Base-by-base conservation (phyloP, 139 green algal species). In the Chlamydomonas sp. region DNA sequence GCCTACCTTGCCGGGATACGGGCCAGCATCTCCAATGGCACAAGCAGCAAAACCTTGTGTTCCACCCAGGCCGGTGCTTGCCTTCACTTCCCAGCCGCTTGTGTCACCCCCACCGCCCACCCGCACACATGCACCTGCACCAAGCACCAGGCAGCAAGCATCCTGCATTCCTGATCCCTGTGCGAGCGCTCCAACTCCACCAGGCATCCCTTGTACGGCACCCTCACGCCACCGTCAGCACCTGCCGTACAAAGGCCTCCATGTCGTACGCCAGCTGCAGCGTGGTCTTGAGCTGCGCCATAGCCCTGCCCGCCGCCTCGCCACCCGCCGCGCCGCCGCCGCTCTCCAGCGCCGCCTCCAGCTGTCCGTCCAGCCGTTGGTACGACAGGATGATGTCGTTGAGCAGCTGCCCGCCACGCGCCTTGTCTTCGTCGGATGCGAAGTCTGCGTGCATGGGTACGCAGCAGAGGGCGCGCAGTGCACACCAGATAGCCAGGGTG, bases 201-300 rank as follows among this genome's bases (percentile, higher is more conserved):
- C 69, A 18, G 58, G 12, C 7, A 1, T 3, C 75, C 57, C 75
- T 8, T 9, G 3, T 31, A 10, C 31, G 31, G 31, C 10, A 1
- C 58, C 75, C 58, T 60, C 17, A 86, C 20, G 18, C 69, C 68
- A 69, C 59, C 20, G 71, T 7, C 68, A 86, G 81, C 68, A 85
- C 16, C 67, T 78, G 49, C 71, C 71, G 69, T 3, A 87, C 83
- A n/a, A 87, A 87, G 62, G 62, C 49, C 83, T 87, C 83, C 83
- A 87, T 57, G 2, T 80, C 62, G 16, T 75, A 66, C 10, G 83
- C 31, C 12, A 87, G 62, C 49, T 64, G n/a, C 59, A 87, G 73
- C 31, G 83, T 87, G 18, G 62, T 57, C 10, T 62, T 62, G 62
- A 87, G 72, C 83, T 87, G 83, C 72, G 58, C 14, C 16, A 4